These are phyloP conservation scores for Kondoa malvinella DNA, from an alignment of 768 basidiomycete species.

Conservation along the genomic window DNA sequence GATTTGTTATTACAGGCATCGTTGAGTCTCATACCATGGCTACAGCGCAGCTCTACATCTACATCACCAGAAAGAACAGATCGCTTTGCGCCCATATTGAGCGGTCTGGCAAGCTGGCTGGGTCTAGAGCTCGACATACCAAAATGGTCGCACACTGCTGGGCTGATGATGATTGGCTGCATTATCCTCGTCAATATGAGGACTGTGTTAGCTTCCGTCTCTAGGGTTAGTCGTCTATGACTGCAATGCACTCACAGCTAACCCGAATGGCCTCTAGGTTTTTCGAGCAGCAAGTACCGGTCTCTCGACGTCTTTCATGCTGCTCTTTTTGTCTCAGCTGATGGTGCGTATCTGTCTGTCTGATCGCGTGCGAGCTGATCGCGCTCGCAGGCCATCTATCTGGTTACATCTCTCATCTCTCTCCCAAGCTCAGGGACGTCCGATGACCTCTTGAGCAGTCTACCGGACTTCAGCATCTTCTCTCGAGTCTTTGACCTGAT, in stretches of 20 bases:
- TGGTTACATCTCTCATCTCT: constrained; percentile 29
- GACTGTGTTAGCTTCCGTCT: constrained; percentile 24
- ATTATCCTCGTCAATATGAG: constrained; percentile 28
- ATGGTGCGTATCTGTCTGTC: constrained; percentile 18
- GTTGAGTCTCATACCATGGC: not conserved
- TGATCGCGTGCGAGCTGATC: not conserved
- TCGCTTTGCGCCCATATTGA: constrained; percentile 22
- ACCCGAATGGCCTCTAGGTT: no score
- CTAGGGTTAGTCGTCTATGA: constrained; percentile 19
- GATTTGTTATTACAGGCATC: not conserved
- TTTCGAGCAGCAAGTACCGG: constrained; percentile 27
- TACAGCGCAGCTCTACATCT: not conserved
- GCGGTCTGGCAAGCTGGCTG: constrained; percentile 18
- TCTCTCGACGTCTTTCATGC: constrained; percentile 27
- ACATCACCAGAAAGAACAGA: constrained; percentile 15
- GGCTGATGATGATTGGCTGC: constrained; percentile 23
- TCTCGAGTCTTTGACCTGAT: constrained; percentile 27
- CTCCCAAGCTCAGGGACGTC: constrained; percentile 19
- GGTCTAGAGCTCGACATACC: constrained; percentile 25
- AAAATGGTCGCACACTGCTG: constrained; percentile 24
- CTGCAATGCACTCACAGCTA: no score
- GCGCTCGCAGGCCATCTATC: constrained; percentile 24
- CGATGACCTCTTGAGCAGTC: constrained; percentile 22
- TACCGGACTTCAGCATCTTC: constrained; percentile 28
- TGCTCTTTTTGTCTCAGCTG: constrained; percentile 27